Conservation (phyloP, 2,329 filamentous ascomycete species). For the Calycina herbarum region DNA sequence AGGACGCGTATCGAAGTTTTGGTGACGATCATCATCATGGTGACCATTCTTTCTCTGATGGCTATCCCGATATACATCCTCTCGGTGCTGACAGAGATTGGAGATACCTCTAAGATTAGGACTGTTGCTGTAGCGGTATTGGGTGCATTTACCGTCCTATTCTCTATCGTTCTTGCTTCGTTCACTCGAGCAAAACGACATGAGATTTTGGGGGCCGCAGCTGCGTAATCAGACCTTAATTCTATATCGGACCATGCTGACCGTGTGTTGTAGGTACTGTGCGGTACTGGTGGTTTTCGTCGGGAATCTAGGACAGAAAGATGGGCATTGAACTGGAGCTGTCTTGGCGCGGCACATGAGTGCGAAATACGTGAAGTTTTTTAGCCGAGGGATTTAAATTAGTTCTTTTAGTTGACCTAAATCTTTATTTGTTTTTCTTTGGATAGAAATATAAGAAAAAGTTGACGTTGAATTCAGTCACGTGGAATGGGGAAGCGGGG, state of each 20-base stretch:
- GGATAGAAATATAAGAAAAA: no score
- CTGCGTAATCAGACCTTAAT: slow-evolving; percentile 26
- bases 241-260: background rate
- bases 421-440: no score
- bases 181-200: slow-evolving; percentile 33
- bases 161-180: slow-evolving; percentile 23
- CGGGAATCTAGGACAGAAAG: slow-evolving; percentile 4
- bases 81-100: slow-evolving; percentile 14
- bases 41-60: slow-evolving; percentile 19
- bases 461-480: no score
- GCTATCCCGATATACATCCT: slow-evolving; percentile 25
- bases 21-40: slow-evolving; percentile 20
- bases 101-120: slow-evolving; percentile 10
- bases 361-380: no score
- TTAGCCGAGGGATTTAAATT: no score
- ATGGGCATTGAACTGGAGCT: no score
- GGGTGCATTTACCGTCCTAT: slow-evolving; percentile 27
- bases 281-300: slow-evolving; percentile 31
- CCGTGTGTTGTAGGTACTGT: slow-evolving; percentile 20
- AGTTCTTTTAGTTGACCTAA: no score
- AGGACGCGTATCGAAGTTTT: slow-evolving; percentile 20
- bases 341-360: no score
- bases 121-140: slow-evolving; percentile 24
- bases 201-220: slow-evolving; percentile 32
- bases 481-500: no score